Evolutionary conservation across 2,329 filamentous ascomycete genomes (phyloP).

Genomic region (Didymella segeticola): DNA sequence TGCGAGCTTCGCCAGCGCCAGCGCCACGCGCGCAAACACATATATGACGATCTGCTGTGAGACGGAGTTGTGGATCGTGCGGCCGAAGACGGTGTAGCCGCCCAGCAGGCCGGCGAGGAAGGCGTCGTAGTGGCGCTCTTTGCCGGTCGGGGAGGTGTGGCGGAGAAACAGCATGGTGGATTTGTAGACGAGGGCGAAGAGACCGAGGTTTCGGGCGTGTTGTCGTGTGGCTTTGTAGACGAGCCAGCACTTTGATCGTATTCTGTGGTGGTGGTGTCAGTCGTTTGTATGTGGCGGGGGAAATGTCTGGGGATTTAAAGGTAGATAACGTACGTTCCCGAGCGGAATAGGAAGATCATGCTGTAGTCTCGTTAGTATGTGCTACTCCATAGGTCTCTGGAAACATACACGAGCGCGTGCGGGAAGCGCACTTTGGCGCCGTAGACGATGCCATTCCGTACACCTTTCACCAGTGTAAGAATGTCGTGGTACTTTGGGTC

Average conservation of each 20-base stretch:
- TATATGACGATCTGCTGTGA: constrained; percentile 99
- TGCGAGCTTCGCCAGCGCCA: constrained; percentile 82
- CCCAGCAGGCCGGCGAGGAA: constrained; percentile 88
- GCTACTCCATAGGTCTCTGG: not conserved
- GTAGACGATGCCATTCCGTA: constrained; percentile 96
- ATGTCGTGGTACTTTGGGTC: constrained; percentile 86
- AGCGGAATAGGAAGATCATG: constrained; percentile 97
- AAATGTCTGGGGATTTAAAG: not conserved
- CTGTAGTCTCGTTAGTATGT: constrained; percentile 52
- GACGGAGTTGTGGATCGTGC: constrained; percentile 76
- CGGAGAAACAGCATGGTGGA: constrained; percentile 76
- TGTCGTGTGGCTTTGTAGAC: constrained; percentile 86
- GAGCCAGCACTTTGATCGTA: constrained; percentile 78
- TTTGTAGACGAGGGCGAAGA: constrained; percentile 93
- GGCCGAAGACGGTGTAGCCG: constrained; percentile 92
- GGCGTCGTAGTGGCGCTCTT: constrained; percentile 76
- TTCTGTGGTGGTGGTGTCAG: constrained; percentile 48
- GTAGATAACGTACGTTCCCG: constrained; percentile 72
- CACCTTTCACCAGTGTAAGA: constrained; percentile 85
- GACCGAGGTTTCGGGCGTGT: constrained; percentile 89
- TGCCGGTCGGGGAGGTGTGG: constrained; percentile 56
- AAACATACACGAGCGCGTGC: constrained; percentile 81
- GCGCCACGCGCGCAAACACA: constrained; percentile 88
- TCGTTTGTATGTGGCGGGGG: not conserved
- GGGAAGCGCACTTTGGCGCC: constrained; percentile 97